phyloP scores from a whole-genome alignment of 352 stramenopile species.

The Phytophthora sp. region DNA sequence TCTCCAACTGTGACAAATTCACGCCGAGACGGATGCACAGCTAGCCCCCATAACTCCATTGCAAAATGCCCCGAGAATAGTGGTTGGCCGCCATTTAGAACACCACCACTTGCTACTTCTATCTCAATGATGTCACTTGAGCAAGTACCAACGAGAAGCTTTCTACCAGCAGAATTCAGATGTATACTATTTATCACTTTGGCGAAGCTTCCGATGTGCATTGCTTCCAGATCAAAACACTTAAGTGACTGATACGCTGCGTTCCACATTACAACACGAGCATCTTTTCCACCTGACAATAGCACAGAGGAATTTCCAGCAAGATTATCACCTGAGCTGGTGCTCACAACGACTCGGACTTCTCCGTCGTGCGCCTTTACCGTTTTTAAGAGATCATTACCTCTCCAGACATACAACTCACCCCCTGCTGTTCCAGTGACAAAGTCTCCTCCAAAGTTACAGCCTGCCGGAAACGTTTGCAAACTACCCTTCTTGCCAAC shows the following conservation, averaged over 20 bases:
- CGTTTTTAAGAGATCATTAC: conserved; percentile 47
- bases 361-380: conserved; percentile 77
- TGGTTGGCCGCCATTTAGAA: conserved; percentile 43
- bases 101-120: conserved; percentile 41
- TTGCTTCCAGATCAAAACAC: conserved; percentile 56
- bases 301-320: conserved; percentile 22
- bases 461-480: conserved; percentile 56
- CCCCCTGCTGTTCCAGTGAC: conserved; percentile 58
- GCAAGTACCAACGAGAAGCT: conserved; percentile 81
- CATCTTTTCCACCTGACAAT: conserved; percentile 76
- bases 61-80: conserved; percentile 73
- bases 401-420: conserved; percentile 68
- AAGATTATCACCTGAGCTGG: conserved; percentile 8
- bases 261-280: conserved; percentile 74
- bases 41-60: conserved; percentile 83
- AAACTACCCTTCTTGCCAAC: conserved; percentile 67
- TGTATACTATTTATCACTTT: conserved; percentile 52
- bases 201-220: conserved; percentile 43
- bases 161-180: conserved; percentile 49
- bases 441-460: conserved; percentile 51
- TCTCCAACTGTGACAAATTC: conserved; percentile 81
- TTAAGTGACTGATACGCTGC: conserved; percentile 71
- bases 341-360: conserved; percentile 41
- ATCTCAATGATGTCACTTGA: conserved; percentile 91
- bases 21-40: conserved; percentile 65